Evolutionary conservation across 768 basidiomycete species (phyloP), one percentile per base, ranked within the genome.

Genomic region (Panaeolus cyanescens): DNA sequence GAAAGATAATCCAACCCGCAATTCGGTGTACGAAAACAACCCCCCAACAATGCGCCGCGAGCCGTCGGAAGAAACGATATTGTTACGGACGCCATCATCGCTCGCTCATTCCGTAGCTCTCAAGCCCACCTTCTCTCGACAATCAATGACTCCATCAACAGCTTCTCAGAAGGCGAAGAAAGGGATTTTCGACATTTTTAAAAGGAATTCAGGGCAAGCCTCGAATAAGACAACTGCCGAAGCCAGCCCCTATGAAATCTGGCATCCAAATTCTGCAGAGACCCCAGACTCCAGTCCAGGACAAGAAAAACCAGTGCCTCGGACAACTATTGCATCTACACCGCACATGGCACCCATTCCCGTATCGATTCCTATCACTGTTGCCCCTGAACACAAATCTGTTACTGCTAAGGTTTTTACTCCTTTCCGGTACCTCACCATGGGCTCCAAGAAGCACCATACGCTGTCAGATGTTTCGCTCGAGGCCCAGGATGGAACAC

Each of bases 401-500:
- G 68, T 77, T 9, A 75, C 74, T 19, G 72, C 81, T 32, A 83
- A 80, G 57, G 78, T 85, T 20, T 86, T 87, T 65, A 82, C 82
- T 17, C 84, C 89, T 0, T 89, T 91, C 72, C 84, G 85, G 42
- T 81, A 90, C 66, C 64, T 91, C 64, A 76, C 75, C 22, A 79
- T 74, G 32, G 87, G 83, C 68, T 50, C 45, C 45, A 50, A 28
- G 17, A 80, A 84, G 67, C 80, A 87, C 70, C 84, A 87, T 32
- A 87, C 88, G 6, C 77, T 93, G 39, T 93, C 92, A 15, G 81
- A 84, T 34, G 87, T 86, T 32, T 93, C 92, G 39, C 77, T 90
- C 32, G 92, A 93, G 70, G 92, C 90, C 25, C 83, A 86, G 65
- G 86, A 92, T 67, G 92, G 92, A 34, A 91, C 90, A 58, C 88